A percentile compares a stretch with the other conserved stretches of the same genome.
Conservation (phyloP, 2,329 filamentous ascomycete genomes). For the Diaporthe sp. region DNA sequence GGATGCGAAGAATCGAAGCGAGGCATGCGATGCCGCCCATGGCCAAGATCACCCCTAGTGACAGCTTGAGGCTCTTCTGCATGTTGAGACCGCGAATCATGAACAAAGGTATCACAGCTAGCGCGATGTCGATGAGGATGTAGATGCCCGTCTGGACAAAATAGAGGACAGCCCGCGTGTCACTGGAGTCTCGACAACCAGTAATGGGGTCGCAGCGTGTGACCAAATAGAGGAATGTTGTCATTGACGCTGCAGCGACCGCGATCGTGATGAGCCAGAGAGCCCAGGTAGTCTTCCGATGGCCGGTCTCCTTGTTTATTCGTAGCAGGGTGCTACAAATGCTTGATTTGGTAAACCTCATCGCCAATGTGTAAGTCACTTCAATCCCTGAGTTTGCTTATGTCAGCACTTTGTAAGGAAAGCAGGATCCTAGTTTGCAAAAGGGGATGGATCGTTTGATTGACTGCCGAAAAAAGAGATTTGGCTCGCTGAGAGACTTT, state of each 20-base stretch:
- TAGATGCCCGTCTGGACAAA: neutral
- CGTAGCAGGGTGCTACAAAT: constrained; percentile 17
- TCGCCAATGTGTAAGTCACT: neutral
- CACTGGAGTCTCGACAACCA: neutral
- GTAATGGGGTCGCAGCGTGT: neutral
- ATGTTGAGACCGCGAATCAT: constrained; percentile 10
- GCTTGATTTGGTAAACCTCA: neutral
- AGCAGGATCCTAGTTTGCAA: neutral
- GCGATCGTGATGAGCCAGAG: neutral
- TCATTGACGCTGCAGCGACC: neutral
- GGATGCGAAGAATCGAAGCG: constrained; percentile 3
- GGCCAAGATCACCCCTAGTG: neutral
- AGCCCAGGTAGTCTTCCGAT: neutral
- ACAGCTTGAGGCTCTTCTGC: constrained; percentile 20
- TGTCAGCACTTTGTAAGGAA: neutral
- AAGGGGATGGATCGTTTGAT: neutral
- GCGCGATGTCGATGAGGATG: constrained; percentile 5
- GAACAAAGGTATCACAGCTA: neutral
- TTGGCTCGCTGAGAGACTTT: no score
- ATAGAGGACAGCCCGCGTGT: neutral
- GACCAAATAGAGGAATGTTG: neutral
- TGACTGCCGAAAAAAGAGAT: no score
- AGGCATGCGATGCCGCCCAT: constrained; percentile 20
- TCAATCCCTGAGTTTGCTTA: neutral
- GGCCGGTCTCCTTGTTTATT: neutral